These are phyloP conservation scores for Ophidiomyces ophidiicola DNA, from an alignment of 2,329 filamentous ascomycete genomes.

Conservation along the genomic window DNA sequence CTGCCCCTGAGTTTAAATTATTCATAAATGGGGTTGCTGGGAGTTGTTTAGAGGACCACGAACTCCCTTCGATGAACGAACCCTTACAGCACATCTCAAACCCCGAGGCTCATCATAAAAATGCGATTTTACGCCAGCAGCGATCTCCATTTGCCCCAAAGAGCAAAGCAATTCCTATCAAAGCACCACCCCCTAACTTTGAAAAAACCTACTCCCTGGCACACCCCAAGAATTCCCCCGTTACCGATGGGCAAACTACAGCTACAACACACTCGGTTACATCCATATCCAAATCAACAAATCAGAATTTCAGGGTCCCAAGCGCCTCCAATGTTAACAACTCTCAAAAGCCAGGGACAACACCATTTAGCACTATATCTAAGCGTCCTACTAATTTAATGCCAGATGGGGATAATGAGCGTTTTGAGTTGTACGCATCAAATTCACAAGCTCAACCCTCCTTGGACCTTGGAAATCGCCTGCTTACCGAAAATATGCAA, in stretches of 20 bases:
- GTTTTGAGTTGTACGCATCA: not conserved
- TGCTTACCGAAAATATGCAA: constrained; percentile 3
- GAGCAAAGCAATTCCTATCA: constrained; percentile 7
- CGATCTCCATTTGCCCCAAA: not conserved
- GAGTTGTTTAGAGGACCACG: constrained; percentile 5
- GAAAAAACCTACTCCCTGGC: not conserved
- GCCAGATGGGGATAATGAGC: constrained; percentile 3
- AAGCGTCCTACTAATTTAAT: not conserved
- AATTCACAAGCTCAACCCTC: constrained; percentile 8
- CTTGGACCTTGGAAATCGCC: not conserved
- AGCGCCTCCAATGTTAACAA: not conserved
- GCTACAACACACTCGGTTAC: not conserved
- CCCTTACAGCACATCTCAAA: not conserved
- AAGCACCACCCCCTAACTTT: not conserved
- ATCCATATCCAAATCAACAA: not conserved
- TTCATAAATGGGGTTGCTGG: constrained; percentile 12
- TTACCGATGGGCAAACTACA: not conserved
- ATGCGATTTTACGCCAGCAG: not conserved
- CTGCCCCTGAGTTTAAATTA: constrained; percentile 29
- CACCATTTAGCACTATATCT: constrained; percentile 10
- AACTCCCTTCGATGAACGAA: not conserved
- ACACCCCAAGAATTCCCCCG: not conserved
- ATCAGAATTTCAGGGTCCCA: not conserved
- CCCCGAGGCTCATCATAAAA: not conserved
- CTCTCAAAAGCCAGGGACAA: constrained; percentile 1